phyloP scores from a whole-genome alignment of 129 eudicot species.

The Saussurea involucrata region DNA sequence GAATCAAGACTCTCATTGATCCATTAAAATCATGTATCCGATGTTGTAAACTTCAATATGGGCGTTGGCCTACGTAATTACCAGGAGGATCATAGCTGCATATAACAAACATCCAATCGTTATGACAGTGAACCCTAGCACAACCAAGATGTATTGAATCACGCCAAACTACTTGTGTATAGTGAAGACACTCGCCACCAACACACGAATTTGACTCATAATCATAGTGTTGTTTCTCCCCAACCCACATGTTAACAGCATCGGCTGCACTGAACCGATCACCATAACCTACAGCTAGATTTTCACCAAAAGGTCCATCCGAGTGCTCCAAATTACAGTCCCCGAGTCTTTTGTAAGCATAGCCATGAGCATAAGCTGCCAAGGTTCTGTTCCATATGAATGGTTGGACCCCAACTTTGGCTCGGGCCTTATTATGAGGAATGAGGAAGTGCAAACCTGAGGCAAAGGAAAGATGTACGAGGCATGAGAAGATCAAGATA shows the following conservation, averaged over 20 bases:
- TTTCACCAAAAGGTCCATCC: slow-evolving; percentile 46
- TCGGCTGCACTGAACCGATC: slow-evolving; percentile 10
- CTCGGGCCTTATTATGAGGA: slow-evolving; percentile 50
- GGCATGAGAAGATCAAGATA: not conserved
- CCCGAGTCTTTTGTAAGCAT: slow-evolving; percentile 19
- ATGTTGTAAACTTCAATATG: slow-evolving; percentile 27
- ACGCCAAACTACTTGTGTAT: slow-evolving; percentile 67
- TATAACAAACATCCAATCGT: slow-evolving; percentile 37
- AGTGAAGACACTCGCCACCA: slow-evolving; percentile 43
- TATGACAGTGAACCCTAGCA: slow-evolving; percentile 41
- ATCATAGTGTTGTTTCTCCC: slow-evolving; percentile 41
- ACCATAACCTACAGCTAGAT: slow-evolving; percentile 20
- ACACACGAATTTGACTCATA: slow-evolving; percentile 30
- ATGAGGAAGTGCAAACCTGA: slow-evolving; percentile 18
- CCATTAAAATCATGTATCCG: not conserved
- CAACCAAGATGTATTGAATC: slow-evolving; percentile 48
- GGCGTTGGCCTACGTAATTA: slow-evolving; percentile 42
- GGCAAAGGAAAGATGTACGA: slow-evolving; percentile 1
- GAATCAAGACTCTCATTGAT: not conserved
- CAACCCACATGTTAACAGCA: slow-evolving; percentile 46
- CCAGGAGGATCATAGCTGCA: slow-evolving; percentile 69
- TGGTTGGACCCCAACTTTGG: slow-evolving; percentile 38
- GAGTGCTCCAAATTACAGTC: slow-evolving; percentile 40
- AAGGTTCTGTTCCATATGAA: slow-evolving; percentile 41
- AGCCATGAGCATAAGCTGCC: slow-evolving; percentile 41